Conservation (phyloP, 2,329 filamentous ascomycete genomes). For the Onygenales sp. region DNA sequence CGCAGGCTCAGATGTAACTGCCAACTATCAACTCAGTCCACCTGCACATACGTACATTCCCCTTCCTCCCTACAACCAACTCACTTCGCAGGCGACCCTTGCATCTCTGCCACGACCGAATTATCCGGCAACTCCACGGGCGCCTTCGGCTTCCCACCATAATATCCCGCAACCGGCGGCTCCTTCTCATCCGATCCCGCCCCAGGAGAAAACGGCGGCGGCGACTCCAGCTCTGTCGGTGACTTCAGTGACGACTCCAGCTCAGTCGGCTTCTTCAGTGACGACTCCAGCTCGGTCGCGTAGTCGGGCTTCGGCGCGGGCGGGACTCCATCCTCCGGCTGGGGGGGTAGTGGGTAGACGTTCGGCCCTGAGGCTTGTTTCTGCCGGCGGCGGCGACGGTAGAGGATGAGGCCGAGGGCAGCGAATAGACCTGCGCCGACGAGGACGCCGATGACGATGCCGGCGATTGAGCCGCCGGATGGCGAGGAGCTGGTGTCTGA, state of each 20-base stretch:
- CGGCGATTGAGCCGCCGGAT: conserved; percentile 1
- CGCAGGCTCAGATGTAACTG: too few species aligned
- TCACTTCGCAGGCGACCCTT: background rate
- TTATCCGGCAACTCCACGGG: conserved; percentile 1
- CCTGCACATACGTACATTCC: too few species aligned
- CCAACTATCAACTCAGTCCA: too few species aligned
- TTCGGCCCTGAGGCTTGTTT: background rate
- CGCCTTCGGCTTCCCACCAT: background rate
- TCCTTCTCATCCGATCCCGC: background rate
- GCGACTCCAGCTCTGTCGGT: background rate
- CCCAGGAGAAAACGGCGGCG: background rate
- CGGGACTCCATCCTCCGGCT: background rate
- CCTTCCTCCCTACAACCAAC: too few species aligned
- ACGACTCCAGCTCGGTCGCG: background rate
- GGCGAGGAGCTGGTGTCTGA: background rate
- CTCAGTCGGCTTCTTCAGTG: background rate
- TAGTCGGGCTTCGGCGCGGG: background rate
- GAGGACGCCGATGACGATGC: background rate
- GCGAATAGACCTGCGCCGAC: background rate
- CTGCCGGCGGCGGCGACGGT: background rate
- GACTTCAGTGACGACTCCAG: background rate
- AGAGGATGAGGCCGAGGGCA: background rate
- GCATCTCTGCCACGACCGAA: background rate
- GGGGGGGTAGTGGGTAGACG: background rate
- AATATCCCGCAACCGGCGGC: too few species aligned